Conservation (phyloP, 768 basidiomycete genomes). For the Pisolithus marmoratus region DNA sequence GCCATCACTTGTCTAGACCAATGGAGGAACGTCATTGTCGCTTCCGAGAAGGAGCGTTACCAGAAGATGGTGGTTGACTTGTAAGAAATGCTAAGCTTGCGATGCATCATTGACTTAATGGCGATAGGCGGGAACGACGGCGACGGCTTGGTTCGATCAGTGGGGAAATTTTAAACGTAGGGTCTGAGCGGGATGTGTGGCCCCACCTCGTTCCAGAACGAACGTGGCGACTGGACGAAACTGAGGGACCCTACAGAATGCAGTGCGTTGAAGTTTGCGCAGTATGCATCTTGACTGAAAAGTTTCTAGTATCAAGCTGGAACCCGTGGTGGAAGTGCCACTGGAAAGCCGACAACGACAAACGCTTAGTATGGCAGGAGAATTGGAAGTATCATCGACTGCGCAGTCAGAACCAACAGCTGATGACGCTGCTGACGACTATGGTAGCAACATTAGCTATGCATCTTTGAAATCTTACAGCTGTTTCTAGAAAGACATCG, state of each 20-base stretch:
- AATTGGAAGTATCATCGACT: slow-evolving; percentile 40
- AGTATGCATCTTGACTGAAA: slow-evolving; percentile 1
- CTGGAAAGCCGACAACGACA: slow-evolving; percentile 35
- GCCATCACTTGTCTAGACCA: slow-evolving; percentile 58
- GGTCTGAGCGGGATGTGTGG: slow-evolving; percentile 83
- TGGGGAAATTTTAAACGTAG: slow-evolving; percentile 57
- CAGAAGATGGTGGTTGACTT: slow-evolving; percentile 69
- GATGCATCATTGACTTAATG: neutral
- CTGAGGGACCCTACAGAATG: slow-evolving; percentile 84
- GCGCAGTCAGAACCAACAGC: slow-evolving; percentile 18
- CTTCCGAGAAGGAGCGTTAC: slow-evolving; percentile 65
- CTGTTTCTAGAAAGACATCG: slow-evolving; percentile 49
- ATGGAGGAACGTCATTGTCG: slow-evolving; percentile 66
- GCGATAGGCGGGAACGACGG: slow-evolving; percentile 64
- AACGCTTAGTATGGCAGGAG: slow-evolving; percentile 35
- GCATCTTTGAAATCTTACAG: neutral
- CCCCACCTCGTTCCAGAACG: slow-evolving; percentile 42
- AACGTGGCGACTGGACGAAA: slow-evolving; percentile 83
- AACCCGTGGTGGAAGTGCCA: slow-evolving; percentile 46
- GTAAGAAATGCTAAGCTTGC: slow-evolving; percentile 30
- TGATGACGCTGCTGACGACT: slow-evolving; percentile 15
- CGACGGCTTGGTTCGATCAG: slow-evolving; percentile 57
- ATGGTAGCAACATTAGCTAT: slow-evolving; percentile 1
- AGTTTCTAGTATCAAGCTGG: slow-evolving; percentile 63
- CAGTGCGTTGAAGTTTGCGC: slow-evolving; percentile 40